Evolutionary conservation across 805 yeast genomes (phyloP).

Genomic region (Torulaspora franciscae): DNA sequence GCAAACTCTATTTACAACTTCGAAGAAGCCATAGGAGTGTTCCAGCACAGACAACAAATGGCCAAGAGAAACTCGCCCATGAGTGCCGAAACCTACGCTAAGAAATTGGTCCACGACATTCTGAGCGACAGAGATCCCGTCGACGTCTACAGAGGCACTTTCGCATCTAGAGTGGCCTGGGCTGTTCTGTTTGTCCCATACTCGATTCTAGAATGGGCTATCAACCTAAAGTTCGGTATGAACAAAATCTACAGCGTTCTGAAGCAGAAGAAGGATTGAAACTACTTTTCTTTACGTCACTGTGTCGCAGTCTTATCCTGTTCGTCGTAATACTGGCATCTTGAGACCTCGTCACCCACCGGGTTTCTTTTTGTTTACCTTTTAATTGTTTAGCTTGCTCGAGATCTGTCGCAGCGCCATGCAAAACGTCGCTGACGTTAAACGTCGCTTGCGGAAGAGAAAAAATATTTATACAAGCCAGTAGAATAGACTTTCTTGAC

Average conservation of each 20-base stretch:
- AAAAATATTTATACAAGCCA: conserved; percentile 1
- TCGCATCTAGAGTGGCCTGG: conserved; percentile 39
- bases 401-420: background rate
- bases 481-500: background rate
- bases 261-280: conserved; percentile 15
- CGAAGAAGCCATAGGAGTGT: conserved; percentile 48
- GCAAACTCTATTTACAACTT: conserved; percentile 48
- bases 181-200: conserved; percentile 42
- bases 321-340: background rate
- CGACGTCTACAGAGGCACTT: conserved; percentile 53
- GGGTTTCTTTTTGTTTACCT: background rate
- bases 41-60: conserved; percentile 52
- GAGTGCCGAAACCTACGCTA: conserved; percentile 54
- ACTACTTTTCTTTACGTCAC: conserved; percentile 16
- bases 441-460: background rate
- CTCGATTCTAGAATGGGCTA: conserved; percentile 40
- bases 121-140: conserved; percentile 38
- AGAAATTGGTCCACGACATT: conserved; percentile 49
- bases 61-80: conserved; percentile 56
- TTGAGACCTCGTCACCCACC: background rate
- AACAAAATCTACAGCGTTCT: conserved; percentile 34
- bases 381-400: background rate
- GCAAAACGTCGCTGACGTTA: conserved; percentile 5
- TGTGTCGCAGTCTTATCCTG: conserved; percentile 7
- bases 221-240: conserved; percentile 42